A percentile compares a stretch with the other conserved stretches of the same genome.
These are phyloP conservation scores for Pythium biforme DNA, from an alignment of 352 stramenopile species.

Conservation along the genomic window DNA sequence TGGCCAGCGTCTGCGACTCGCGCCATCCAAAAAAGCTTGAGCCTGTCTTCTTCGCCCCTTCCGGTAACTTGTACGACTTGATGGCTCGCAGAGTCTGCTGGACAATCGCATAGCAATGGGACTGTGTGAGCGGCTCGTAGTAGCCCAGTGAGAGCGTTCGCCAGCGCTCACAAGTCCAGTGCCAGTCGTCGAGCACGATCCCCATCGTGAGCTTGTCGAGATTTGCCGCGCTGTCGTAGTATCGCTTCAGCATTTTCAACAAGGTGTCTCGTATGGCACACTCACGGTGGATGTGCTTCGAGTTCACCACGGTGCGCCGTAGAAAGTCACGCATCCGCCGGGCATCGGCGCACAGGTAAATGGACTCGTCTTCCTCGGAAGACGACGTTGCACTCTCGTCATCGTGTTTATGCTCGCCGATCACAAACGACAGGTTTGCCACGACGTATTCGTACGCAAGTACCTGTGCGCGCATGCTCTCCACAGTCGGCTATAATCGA, in stretches of 20 bases:
- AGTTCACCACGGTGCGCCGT: neutral
- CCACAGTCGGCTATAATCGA: neutral
- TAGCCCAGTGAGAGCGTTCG: neutral
- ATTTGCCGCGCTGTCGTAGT: neutral
- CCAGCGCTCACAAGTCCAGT: constrained; percentile 12
- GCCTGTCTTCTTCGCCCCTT: neutral
- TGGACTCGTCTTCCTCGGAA: neutral
- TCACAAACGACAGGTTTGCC: neutral
- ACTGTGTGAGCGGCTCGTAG: neutral
- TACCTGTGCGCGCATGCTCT: neutral
- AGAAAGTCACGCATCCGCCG: neutral
- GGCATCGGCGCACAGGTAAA: neutral
- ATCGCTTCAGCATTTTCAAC: neutral
- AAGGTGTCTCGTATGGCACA: neutral
- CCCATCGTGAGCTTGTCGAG: constrained; percentile 2
- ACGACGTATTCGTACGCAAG: neutral
- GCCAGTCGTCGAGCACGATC: constrained; percentile 4
- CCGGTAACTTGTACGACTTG: neutral
- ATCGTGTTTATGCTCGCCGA: too few relatives aligned
- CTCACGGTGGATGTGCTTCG: neutral
- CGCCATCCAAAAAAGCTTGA: constrained; percentile 4
- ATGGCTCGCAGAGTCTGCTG: neutral
- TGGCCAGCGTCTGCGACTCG: neutral
- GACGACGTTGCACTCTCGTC: too few relatives aligned
- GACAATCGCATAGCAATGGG: neutral